phyloP scores from a whole-genome alignment of 768 basidiomycete species.

The Amanita pseudoporphyria region DNA sequence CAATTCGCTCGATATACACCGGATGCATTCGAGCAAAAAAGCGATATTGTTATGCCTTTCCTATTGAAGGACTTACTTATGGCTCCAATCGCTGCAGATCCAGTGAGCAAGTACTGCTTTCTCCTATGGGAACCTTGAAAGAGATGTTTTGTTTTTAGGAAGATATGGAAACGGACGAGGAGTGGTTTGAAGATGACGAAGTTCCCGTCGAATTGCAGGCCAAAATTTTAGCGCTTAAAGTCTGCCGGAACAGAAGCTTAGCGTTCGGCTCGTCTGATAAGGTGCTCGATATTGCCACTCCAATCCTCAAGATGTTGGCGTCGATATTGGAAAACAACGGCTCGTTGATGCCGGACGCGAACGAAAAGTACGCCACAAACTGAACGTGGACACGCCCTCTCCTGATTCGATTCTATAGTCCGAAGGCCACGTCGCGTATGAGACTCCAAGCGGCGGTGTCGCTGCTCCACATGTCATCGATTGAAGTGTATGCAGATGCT shows the following conservation, averaged over 20 bases:
- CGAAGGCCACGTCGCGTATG: constrained; percentile 63
- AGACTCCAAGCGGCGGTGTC: constrained; percentile 77
- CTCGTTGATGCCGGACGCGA: constrained; percentile 34
- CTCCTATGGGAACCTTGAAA: background rate
- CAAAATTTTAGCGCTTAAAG: constrained; percentile 69
- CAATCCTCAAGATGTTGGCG: constrained; percentile 68
- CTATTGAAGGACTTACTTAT: constrained; percentile 64
- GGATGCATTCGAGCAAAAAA: constrained; percentile 68
- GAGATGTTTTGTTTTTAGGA: constrained; percentile 29
- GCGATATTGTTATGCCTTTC: constrained; percentile 64
- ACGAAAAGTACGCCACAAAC: constrained; percentile 34
- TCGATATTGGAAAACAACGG: constrained; percentile 65
- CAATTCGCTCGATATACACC: constrained; percentile 65
- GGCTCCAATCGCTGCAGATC: constrained; percentile 35
- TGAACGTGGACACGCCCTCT: background rate
- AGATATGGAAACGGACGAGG: constrained; percentile 50
- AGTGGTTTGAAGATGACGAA: constrained; percentile 70
- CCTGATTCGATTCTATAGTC: constrained; percentile 23
- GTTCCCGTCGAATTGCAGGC: constrained; percentile 51
- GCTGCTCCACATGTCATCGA: constrained; percentile 64
- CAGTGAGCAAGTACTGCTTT: constrained; percentile 26
- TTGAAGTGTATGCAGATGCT: constrained; percentile 44
- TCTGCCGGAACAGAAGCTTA: constrained; percentile 73
- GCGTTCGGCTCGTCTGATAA: constrained; percentile 50
- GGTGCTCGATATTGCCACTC: constrained; percentile 58